phyloP scores from a whole-genome alignment of 202 grass and related monocot species.

The Zizania palustris region DNA sequence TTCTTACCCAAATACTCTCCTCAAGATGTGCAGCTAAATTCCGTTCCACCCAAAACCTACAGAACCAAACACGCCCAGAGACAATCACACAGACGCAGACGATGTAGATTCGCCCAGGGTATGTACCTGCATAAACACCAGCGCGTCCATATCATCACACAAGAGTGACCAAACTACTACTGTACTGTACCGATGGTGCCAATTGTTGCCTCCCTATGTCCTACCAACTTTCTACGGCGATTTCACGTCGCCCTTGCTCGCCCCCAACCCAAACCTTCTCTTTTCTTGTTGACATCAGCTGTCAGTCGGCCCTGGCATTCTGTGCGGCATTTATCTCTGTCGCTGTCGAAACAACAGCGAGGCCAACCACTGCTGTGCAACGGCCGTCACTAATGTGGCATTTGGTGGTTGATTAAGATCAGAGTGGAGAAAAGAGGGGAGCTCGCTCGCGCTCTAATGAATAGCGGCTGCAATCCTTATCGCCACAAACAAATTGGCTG shows the following conservation, averaged over 20 bases:
- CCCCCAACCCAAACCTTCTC: background rate
- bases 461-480: background rate
- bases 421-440: slow-evolving; percentile 19
- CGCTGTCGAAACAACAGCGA: background rate
- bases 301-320: background rate
- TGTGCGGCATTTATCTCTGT: slow-evolving; percentile 17
- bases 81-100: too few species aligned
- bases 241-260: background rate
- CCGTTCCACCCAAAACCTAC: too few species aligned
- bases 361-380: slow-evolving; percentile 18
- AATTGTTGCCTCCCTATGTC: too few species aligned
- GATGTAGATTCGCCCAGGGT: too few species aligned
- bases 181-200: too few species aligned
- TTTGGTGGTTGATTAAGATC: background rate
- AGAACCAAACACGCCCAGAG: too few species aligned
- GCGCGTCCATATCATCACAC: too few species aligned
- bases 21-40: too few species aligned
- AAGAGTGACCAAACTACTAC: too few species aligned
- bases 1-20: too few species aligned
- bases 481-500: background rate
- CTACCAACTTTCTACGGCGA: too few species aligned
- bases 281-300: background rate
- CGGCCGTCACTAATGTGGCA: slow-evolving; percentile 6
- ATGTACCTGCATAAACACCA: too few species aligned
- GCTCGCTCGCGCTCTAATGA: background rate